Percentiles rank a stretch among this genome's conserved stretches.
Conservation (phyloP, 352 stramenopile genomes). For the Stramenopiles sp. region DNA sequence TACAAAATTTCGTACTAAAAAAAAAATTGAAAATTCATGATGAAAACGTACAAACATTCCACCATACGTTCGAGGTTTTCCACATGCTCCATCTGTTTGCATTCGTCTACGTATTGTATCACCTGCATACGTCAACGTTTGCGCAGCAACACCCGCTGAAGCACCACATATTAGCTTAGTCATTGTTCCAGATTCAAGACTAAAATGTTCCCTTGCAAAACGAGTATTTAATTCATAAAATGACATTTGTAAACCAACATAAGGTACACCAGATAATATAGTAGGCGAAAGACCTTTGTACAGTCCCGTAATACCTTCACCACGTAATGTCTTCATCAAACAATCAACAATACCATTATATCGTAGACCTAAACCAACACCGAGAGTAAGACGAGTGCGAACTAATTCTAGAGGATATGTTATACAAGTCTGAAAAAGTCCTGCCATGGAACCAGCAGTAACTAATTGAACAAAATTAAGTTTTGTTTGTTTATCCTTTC, state of each 20-base stretch:
- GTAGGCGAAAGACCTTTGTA: constrained; percentile 17
- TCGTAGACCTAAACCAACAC: constrained; percentile 25
- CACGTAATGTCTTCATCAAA: constrained; percentile 24
- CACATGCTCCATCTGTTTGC: constrained; percentile 38
- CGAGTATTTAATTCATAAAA: constrained; percentile 16
- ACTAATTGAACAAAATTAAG: constrained; percentile 23
- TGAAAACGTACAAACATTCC: too few species aligned
- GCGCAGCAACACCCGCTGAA: constrained; percentile 32
- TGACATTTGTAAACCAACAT: constrained; percentile 18
- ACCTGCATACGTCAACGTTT: constrained; percentile 42
- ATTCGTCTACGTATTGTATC: constrained; percentile 36
- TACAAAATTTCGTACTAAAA: too few species aligned
- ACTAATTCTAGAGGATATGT: constrained; percentile 44
- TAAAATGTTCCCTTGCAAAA: constrained; percentile 7
- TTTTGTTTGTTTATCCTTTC: constrained; percentile 17
- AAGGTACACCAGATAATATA: constrained; percentile 15
- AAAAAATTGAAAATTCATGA: too few species aligned
- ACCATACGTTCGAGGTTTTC: constrained; percentile 18
- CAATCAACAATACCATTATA: constrained; percentile 32
- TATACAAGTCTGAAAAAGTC: constrained; percentile 34
- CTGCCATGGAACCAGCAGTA: constrained; percentile 25
- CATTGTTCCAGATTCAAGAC: constrained; percentile 13
- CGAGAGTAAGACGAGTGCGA: constrained; percentile 31
- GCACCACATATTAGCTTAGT: constrained; percentile 33
- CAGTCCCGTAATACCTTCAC: constrained; percentile 30